Base-by-base conservation (phyloP, 1,284 basidiomycete species). In the Puccinia triticina region DNA sequence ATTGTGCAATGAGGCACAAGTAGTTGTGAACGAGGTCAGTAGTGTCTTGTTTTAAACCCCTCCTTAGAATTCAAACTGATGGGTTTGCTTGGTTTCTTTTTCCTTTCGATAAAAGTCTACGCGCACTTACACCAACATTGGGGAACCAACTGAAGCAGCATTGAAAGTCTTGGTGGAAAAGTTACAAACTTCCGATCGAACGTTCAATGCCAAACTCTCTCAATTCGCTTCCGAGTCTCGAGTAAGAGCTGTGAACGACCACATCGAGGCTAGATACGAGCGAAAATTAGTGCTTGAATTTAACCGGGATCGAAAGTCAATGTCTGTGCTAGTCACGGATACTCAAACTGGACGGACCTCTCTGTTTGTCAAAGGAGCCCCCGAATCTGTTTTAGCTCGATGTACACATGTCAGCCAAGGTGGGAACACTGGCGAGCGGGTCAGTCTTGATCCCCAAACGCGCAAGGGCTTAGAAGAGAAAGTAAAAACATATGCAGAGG, bases 281-380 rank as follows among this genome's bases (percentile, higher is more conserved):
- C 92, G 95, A 83, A 89, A 97, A 16, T 88, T 96, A 84, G 98
- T 96, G 1, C 96, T 99, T 86, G 96, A 98, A 87, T 99, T 99
- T 88, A 94, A 94, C 40, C 92, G 96, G 50, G 97, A 99, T 88
- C 93, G 96, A 87, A 99, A 98, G 89, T 96, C 95, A 90, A 99
- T 98, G 96, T 98, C 96, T 34, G 95, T 97, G 55, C 91, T 98
- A 72, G 92, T 93, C 73, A 90, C 89, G 83, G 86, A 84, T 37
- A 88, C 90, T 83, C 89, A 91, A 14, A 87, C 88, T 5, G 91
- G 91, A 53, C 88, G 73, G 29, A 85, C 85, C 32, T 85, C 92
- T 26, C 89, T 96, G 2, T 92, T 95, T 85, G 94, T 93, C 87
- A 99, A 99, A 88, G 96, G 97, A 69, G 97, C 96, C 0, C 96